A percentile compares a stretch with the other conserved stretches of the same genome.
Evolutionary conservation across 352 stramenopile species (phyloP).

Genomic region (Globisporangium solare): DNA sequence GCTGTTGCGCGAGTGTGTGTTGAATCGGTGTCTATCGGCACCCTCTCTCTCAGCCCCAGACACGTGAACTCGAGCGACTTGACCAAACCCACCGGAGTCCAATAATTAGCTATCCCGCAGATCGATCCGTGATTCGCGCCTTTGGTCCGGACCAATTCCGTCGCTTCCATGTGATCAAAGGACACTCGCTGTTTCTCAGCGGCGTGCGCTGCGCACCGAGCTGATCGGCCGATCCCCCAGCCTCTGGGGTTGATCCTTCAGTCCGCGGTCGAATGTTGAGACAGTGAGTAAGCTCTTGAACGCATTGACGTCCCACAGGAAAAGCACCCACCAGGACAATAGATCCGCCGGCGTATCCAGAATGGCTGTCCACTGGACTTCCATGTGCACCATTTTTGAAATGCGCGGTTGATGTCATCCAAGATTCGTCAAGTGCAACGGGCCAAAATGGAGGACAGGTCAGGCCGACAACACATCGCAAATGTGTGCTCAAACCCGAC

Average conservation of each 20-base stretch:
- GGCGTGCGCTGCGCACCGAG: conserved; percentile 59
- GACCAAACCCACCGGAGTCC: conserved; percentile 41
- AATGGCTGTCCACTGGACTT: conserved; percentile 74
- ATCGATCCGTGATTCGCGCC: conserved; percentile 44
- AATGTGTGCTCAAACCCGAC: no score
- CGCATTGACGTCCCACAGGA: conserved; percentile 42
- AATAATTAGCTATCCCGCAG: conserved; percentile 50
- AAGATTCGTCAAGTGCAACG: no score
- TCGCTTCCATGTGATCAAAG: conserved; percentile 32
- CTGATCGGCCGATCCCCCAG: conserved; percentile 70
- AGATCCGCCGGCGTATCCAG: conserved; percentile 30
- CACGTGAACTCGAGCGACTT: conserved; percentile 47
- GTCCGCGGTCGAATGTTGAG: conserved; percentile 25
- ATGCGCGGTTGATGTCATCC: no score
- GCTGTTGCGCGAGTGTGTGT: conserved; percentile 68
- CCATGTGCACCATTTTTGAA: no score
- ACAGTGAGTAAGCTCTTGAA: conserved; percentile 87
- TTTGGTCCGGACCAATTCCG: conserved; percentile 36
- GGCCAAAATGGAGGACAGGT: no score
- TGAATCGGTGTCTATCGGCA: conserved; percentile 69
- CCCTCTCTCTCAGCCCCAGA: conserved; percentile 45
- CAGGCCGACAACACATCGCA: no score
- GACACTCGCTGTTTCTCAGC: conserved; percentile 33
- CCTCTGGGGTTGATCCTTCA: conserved; percentile 74
- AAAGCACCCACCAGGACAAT: conserved; percentile 4